Conservation (phyloP, 2,329 filamentous ascomycete genomes). For the Bipolaris sorokiniana region DNA sequence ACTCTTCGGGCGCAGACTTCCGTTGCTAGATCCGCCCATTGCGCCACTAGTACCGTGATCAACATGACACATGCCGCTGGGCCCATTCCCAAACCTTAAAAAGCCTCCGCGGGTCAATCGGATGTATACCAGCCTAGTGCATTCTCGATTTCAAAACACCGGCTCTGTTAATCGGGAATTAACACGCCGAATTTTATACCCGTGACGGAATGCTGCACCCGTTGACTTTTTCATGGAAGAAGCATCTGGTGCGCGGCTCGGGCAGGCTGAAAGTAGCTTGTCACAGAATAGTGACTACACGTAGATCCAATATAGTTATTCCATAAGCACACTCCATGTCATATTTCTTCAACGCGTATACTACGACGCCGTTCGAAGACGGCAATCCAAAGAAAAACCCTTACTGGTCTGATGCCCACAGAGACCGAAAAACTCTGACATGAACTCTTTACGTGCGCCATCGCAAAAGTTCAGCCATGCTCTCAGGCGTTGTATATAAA, state of each 20-base stretch:
- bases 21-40: background rate
- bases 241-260: background rate
- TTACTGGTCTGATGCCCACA: too few species aligned
- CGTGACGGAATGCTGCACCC: background rate
- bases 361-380: too few species aligned
- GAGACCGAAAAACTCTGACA: too few species aligned
- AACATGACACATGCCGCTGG: background rate
- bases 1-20: background rate
- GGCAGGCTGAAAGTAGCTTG: background rate
- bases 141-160: background rate
- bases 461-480: too few species aligned
- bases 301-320: background rate
- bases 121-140: background rate
- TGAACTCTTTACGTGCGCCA: too few species aligned
- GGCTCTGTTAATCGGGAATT: background rate
- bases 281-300: background rate
- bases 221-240: background rate
- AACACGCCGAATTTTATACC: background rate
- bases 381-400: too few species aligned
- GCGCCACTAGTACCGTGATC: background rate
- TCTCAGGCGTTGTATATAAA: too few species aligned
- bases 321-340: background rate
- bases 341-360: too few species aligned
- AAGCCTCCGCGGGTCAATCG: background rate
- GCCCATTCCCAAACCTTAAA: background rate